phyloP scores from a whole-genome alignment of 2,329 filamentous ascomycete genomes.

The Zarea fungicola region DNA sequence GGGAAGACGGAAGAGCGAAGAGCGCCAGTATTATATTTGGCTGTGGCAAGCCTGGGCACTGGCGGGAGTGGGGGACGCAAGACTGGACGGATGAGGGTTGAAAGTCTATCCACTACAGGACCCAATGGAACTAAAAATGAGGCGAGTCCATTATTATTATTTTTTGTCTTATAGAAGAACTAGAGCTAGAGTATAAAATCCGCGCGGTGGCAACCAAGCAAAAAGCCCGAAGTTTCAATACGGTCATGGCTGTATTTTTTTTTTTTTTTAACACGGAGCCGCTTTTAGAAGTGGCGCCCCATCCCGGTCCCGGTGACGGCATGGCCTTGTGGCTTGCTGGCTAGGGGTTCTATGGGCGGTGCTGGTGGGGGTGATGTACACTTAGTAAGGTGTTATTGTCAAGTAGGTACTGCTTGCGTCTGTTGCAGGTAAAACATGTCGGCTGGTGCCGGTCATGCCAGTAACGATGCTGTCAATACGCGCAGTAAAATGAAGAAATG shows the following conservation, averaged over 20 bases:
- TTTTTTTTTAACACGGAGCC: slow-evolving; percentile 6
- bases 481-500: too few relatives aligned
- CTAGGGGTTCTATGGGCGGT: not conserved
- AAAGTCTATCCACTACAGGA: slow-evolving; percentile 1
- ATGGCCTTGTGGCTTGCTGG: not conserved
- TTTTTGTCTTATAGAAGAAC: not conserved
- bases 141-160: not conserved
- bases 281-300: slow-evolving; percentile 13
- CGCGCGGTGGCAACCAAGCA: not conserved
- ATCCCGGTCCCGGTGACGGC: slow-evolving; percentile 5
- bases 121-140: not conserved
- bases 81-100: not conserved
- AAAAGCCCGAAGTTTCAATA: not conserved
- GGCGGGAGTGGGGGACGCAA: not conserved
- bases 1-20: not conserved
- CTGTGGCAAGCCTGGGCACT: not conserved
- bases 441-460: too few relatives aligned
- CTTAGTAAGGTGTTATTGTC: too few relatives aligned
- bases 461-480: too few relatives aligned
- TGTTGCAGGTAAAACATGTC: not conserved
- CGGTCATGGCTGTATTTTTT: not conserved
- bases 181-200: not conserved
- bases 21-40: slow-evolving; percentile 4
- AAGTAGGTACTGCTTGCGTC: too few relatives aligned
- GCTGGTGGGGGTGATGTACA: not conserved